A percentile compares a stretch with the other conserved stretches of the same genome.
These are phyloP conservation scores for Thozetella sp. DNA, from an alignment of 495 filamentous ascomycete genomes.

Conservation along the genomic window DNA sequence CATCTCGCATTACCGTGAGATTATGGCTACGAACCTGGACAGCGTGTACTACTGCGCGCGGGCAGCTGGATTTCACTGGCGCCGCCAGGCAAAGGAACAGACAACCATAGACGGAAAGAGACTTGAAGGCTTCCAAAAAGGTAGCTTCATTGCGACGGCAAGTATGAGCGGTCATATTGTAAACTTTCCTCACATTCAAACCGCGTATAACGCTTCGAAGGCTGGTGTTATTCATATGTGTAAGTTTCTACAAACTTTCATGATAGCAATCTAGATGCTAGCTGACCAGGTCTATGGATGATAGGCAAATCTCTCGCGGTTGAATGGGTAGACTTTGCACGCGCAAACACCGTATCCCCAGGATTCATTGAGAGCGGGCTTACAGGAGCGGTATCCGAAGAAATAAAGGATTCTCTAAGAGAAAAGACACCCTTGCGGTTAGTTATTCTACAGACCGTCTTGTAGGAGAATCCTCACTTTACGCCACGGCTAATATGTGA, in stretches of 20 bases:
- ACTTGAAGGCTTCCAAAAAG: slow-evolving; percentile 65
- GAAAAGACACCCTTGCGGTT: slow-evolving; percentile 85
- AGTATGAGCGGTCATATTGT: slow-evolving; percentile 86
- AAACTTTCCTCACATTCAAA: slow-evolving; percentile 85
- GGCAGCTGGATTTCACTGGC: slow-evolving; percentile 71
- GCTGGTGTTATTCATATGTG: slow-evolving; percentile 84
- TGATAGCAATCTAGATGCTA: neutral
- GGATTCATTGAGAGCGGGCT: slow-evolving; percentile 90
- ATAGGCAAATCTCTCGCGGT: slow-evolving; percentile 73
- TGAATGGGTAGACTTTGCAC: slow-evolving; percentile 85
- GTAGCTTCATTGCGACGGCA: slow-evolving; percentile 78
- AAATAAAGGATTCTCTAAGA: slow-evolving; percentile 74
- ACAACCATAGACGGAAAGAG: slow-evolving; percentile 66
- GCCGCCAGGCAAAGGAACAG: slow-evolving; percentile 61
- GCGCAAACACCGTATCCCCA: slow-evolving; percentile 81
- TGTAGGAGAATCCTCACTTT: neutral
- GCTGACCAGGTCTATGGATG: slow-evolving; percentile 3
- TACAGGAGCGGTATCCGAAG: slow-evolving; percentile 68
- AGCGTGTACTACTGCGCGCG: slow-evolving; percentile 82
- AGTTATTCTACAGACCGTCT: slow-evolving; percentile 14
- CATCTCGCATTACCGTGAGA: slow-evolving; percentile 65
- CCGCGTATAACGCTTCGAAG: slow-evolving; percentile 88
- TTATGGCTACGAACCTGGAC: slow-evolving; percentile 77
- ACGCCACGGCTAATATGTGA: slow-evolving; percentile 12
- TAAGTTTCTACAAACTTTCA: slow-evolving; percentile 31